Evolutionary conservation across 1,284 basidiomycete genomes (phyloP).

Genomic region (Ustilago shanxiensis): DNA sequence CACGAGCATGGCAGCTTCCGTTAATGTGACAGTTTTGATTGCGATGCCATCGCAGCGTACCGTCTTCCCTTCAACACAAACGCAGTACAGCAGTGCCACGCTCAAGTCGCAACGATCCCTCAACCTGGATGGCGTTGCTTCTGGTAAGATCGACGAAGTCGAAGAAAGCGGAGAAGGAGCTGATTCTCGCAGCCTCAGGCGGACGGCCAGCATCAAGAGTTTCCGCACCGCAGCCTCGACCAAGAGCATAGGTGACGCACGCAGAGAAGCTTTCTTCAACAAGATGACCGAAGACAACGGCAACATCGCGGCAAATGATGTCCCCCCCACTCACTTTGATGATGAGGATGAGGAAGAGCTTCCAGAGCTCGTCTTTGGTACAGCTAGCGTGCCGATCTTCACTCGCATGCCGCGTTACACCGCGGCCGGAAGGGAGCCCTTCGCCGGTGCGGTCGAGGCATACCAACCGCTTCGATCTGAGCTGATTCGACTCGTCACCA

Average conservation of each 20-base stretch:
- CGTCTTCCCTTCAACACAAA: slow-evolving; percentile 47
- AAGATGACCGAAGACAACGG: slow-evolving; percentile 39
- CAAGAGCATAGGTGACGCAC: slow-evolving; percentile 58
- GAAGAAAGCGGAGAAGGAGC: slow-evolving; percentile 36
- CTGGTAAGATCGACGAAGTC: slow-evolving; percentile 49
- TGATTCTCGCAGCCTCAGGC: slow-evolving; percentile 28
- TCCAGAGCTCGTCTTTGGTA: slow-evolving; percentile 65
- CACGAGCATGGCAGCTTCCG: slow-evolving; percentile 42
- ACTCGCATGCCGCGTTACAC: slow-evolving; percentile 18
- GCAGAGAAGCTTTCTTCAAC: slow-evolving; percentile 60
- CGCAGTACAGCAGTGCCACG: slow-evolving; percentile 15
- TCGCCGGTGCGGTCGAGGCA: slow-evolving; percentile 29
- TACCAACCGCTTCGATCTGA: slow-evolving; percentile 47
- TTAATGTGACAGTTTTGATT: slow-evolving; percentile 64
- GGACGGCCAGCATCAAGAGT: slow-evolving; percentile 58
- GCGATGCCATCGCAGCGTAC: slow-evolving; percentile 64
- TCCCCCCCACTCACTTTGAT: slow-evolving; percentile 29
- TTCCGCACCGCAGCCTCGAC: slow-evolving; percentile 49
- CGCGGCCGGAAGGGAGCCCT: slow-evolving; percentile 21
- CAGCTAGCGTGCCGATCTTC: slow-evolving; percentile 65
- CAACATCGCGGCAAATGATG: slow-evolving; percentile 14
- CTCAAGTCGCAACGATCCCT: slow-evolving; percentile 32
- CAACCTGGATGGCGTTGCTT: slow-evolving; percentile 22
- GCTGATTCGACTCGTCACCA: slow-evolving; percentile 30
- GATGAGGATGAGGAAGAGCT: slow-evolving; percentile 64